Percentiles rank a stretch among this genome's conserved stretches.
These are phyloP conservation scores for Epithele typhae DNA, from an alignment of 768 basidiomycete species.

Conservation along the genomic window DNA sequence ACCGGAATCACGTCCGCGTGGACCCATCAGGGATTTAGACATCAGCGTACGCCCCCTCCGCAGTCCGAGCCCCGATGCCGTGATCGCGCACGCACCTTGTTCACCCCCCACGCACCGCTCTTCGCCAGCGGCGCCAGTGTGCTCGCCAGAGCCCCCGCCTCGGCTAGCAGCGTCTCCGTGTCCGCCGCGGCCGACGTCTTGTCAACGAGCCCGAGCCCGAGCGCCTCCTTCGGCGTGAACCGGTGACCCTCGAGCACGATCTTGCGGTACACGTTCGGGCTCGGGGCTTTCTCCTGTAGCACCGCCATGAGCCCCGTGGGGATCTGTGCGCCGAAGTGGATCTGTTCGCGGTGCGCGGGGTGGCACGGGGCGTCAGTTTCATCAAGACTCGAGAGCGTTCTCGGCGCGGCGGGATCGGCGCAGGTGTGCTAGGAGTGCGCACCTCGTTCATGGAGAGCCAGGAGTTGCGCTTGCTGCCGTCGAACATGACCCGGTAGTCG, in stretches of 20 bases:
- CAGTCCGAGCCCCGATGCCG: no score
- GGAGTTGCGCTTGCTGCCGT: constrained; percentile 69
- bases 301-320: constrained; percentile 68
- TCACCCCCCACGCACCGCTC: constrained; percentile 66
- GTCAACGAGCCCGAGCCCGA: constrained; percentile 65
- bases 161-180: constrained; percentile 56
- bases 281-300: constrained; percentile 59
- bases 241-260: constrained; percentile 78
- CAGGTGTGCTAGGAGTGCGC: constrained; percentile 7
- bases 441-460: constrained; percentile 96
- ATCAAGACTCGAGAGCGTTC: no score
- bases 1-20: constrained; percentile 4
- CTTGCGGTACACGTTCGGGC: constrained; percentile 56
- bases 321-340: constrained; percentile 81
- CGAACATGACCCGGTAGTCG: constrained; percentile 88
- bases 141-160: constrained; percentile 61
- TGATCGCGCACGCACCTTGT: constrained; percentile 45
- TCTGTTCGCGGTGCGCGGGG: constrained; percentile 33
- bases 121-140: constrained; percentile 46
- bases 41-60: no score
- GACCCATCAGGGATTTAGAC: no score
- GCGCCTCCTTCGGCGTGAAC: constrained; percentile 70
- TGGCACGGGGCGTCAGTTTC: background rate
- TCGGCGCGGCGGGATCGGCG: background rate
- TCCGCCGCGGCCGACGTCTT: constrained; percentile 55